These are phyloP conservation scores for Claviceps purpurea DNA, from an alignment of 2,329 filamentous ascomycete species.

Conservation along the genomic window DNA sequence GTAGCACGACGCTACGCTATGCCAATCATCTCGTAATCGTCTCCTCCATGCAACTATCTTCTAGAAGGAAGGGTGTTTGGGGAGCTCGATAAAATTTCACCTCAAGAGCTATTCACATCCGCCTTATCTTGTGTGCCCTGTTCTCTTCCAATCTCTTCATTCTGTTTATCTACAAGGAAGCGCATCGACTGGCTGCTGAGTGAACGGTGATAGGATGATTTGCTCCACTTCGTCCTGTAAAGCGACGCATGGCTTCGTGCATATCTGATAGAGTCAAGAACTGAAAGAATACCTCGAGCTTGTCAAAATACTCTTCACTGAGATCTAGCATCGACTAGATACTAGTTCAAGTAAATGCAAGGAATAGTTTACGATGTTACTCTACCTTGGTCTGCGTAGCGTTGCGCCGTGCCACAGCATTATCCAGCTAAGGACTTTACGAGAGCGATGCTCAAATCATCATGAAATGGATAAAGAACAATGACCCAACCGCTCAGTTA, in stretches of 20 bases:
- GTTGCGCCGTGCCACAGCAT: not conserved
- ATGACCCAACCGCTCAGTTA: not conserved
- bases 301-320: not conserved
- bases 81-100: not conserved
- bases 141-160: not conserved
- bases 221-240: not conserved
- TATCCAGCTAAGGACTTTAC: not conserved
- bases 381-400: constrained; percentile 1
- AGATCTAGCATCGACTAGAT: not conserved
- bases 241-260: not conserved
- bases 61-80: not conserved
- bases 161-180: not conserved
- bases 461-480: not conserved
- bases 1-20: constrained; percentile 3
- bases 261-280: not conserved
- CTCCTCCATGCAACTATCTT: not conserved
- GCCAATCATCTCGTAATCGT: constrained; percentile 4
- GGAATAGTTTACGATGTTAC: not conserved
- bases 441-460: not conserved
- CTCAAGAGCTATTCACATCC: not conserved
- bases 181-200: not conserved
- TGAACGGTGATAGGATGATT: not conserved
- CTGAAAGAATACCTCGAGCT: not conserved
- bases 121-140: not conserved
- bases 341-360: not conserved